Evolutionary conservation across 441 rosid species (phyloP).

Genomic region (Biscutella laevigata): DNA sequence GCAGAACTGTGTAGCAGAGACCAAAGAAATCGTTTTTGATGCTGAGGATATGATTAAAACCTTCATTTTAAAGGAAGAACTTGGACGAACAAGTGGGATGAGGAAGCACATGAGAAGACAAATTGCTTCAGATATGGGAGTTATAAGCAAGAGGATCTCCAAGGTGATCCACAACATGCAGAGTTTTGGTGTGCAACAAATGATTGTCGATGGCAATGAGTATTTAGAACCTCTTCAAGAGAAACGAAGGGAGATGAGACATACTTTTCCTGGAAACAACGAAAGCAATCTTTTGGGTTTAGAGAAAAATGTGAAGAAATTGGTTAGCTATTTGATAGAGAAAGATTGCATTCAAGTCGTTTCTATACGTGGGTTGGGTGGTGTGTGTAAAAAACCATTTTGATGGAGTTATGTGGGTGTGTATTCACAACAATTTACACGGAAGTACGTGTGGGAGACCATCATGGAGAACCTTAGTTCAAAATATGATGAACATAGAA

Average conservation of each 20-base stretch:
- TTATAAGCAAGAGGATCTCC: neutral
- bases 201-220: neutral
- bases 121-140: neutral
- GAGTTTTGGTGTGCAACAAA: neutral
- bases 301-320: constrained; percentile 3
- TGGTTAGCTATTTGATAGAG: constrained; percentile 13
- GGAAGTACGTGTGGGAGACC: constrained; percentile 17
- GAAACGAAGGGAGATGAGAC: neutral
- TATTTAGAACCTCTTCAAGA: neutral
- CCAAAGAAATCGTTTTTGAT: no score
- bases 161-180: neutral
- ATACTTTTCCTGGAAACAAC: neutral
- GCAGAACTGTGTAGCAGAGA: no score
- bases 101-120: no score
- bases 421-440: constrained; percentile 18
- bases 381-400: constrained; percentile 21
- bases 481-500: neutral
- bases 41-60: no score
- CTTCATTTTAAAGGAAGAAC: no score
- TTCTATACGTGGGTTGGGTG: constrained; percentile 27
- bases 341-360: neutral
- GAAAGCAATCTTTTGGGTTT: constrained; percentile 24
- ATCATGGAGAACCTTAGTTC: neutral
- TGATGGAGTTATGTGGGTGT: constrained; percentile 18
- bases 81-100: no score